Evolutionary conservation across 495 filamentous ascomycete species (phyloP), one percentile per base, ranked within the genome.

Genomic region (Aspergillus diversus): DNA sequence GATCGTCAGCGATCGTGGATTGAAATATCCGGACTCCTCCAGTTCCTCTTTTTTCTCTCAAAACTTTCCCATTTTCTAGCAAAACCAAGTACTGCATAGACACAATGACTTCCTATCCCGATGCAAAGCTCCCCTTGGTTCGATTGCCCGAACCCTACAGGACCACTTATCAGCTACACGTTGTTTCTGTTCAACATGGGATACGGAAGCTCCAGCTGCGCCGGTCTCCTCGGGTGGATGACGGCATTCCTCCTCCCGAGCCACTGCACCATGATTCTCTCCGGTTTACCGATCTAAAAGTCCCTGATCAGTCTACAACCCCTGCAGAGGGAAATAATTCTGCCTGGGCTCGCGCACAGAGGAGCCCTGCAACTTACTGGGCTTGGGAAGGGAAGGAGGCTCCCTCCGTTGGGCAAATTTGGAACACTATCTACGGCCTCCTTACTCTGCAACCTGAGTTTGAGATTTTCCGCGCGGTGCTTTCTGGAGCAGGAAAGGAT

Each of bases 371-470:
- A 9, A 68, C 70, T 5, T 63, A 63, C 21, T 64, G 76, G 35
- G 58, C 65, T 35, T 80, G 77, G 76, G 61, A 61, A n/a, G 60
- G 59, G n/a, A 61, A 61, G 13, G 64, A 57, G 5, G 54, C 78
- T 3, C 82, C 84, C 5, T 79, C 83, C 0, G 65, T 83, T 16
- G 83, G 72, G 11, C 84, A 87, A 64, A 73, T 85, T 42, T 88
- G 85, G 85, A 79, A 85, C 13, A 61, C 83, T 50, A 62, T 84
- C 51, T 84, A 88, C 67, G 78, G 81, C 50, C 69, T 86, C 46
- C 79, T 63, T 35, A 67, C 64, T 1, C 21, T 69, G 53, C 56
- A 42, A 13, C 55, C 54, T 15, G 64, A 65, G 9, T 65, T 63
- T 16, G 66, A 69, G 57, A 50, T 60, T 7, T 69, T 71, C 58